phyloP scores from a whole-genome alignment of 441 rosid genomes.

The Jatropha podagrica region DNA sequence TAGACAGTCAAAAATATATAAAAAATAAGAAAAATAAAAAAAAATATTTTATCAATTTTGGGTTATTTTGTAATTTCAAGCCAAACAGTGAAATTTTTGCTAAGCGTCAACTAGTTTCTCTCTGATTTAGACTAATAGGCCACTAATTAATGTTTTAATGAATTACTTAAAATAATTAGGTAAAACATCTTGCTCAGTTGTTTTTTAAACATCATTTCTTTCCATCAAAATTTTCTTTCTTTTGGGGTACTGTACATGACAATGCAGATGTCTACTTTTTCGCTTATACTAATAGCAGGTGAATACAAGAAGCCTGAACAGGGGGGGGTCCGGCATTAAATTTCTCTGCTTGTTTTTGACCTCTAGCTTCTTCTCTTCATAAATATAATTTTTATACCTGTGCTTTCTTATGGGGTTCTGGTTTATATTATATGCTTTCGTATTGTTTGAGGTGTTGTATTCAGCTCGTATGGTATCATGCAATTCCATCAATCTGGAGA shows the following conservation, averaged over 20 bases:
- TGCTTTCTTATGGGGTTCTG: constrained; percentile 25
- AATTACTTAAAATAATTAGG: no score
- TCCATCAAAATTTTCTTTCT: background rate
- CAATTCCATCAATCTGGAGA: constrained; percentile 20
- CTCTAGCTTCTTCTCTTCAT: background rate
- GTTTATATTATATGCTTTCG: constrained; percentile 9
- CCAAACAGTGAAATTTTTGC: no score
- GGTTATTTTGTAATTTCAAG: no score
- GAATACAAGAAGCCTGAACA: background rate
- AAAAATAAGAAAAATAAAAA: no score
- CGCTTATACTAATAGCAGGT: background rate
- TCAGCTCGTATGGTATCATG: constrained; percentile 20
- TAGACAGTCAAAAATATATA: no score
- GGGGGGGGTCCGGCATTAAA: background rate
- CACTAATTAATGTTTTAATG: no score
- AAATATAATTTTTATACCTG: background rate
- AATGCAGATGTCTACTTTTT: background rate
- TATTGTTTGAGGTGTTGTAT: constrained; percentile 17
- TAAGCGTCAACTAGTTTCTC: no score
- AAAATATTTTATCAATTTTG: background rate
- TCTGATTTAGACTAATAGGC: no score
- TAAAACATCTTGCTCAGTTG: no score
- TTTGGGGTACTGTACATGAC: background rate
- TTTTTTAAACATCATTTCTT: no score
- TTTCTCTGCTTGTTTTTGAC: background rate